These are phyloP conservation scores for Moelleriella libera DNA, from an alignment of 2,329 filamentous ascomycete species.

Conservation along the genomic window DNA sequence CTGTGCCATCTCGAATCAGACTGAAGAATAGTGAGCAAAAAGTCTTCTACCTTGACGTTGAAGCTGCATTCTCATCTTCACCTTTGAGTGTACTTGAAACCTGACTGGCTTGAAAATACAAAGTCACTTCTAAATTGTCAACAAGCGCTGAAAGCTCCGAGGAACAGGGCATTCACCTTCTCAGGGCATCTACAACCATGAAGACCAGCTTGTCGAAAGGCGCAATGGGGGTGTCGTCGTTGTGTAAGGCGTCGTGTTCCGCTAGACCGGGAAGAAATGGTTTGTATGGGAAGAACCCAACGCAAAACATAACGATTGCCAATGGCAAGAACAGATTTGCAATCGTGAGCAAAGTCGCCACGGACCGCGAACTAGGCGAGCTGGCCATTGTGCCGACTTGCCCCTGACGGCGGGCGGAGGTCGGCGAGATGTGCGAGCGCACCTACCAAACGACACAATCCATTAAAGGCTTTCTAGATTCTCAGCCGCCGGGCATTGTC, in stretches of 20 bases:
- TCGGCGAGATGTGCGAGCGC: too few species aligned
- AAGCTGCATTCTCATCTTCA: constrained; percentile 21
- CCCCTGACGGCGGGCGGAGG: background rate
- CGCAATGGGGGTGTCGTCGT: constrained; percentile 43
- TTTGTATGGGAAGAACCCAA: constrained; percentile 96
- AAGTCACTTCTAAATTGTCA: constrained; percentile 56
- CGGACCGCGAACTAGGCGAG: constrained; percentile 2
- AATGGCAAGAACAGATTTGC: constrained; percentile 69
- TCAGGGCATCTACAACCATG: constrained; percentile 93
- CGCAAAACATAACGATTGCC: constrained; percentile 64
- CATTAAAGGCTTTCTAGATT: too few species aligned
- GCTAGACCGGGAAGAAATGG: constrained; percentile 80
- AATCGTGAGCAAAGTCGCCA: constrained; percentile 35
- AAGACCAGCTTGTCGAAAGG: constrained; percentile 86
- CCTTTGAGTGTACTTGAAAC: constrained; percentile 82
- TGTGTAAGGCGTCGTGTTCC: constrained; percentile 41
- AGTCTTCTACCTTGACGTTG: background rate
- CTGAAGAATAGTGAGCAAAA: constrained; percentile 27
- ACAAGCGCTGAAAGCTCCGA: background rate
- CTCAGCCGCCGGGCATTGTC: too few species aligned
- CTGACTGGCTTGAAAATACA: constrained; percentile 69
- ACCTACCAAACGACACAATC: too few species aligned
- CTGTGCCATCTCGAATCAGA: constrained; percentile 68
- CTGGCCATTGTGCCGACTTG: background rate
- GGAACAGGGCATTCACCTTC: constrained; percentile 44